Evolutionary conservation across 2,329 filamentous ascomycete genomes (phyloP), one percentile per base, ranked within the genome.

Genomic region (Arthroderma sp.): DNA sequence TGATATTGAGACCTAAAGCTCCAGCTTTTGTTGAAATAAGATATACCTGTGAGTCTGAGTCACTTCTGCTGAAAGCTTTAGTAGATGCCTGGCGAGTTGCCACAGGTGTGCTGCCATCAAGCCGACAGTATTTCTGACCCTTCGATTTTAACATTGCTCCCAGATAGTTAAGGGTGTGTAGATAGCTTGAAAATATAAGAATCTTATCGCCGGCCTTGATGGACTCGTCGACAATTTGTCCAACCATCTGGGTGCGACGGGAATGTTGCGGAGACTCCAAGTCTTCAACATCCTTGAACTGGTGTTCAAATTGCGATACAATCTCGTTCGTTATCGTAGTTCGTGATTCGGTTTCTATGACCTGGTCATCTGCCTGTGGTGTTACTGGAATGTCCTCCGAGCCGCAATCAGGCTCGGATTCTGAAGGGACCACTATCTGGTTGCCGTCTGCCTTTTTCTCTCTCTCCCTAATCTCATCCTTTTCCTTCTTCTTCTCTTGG

Each of bases 21-120:
- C 90, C 91, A 7, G 91, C 88, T 59, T 72, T 83, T 0, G 89
- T 95, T 0, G 89, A 95, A 58, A 95, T 89, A 1, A 96, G 74
- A 66, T 88, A 88, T 0, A 94, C 76, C 17, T 74, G 65, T 1
- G 68, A 58, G 23, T 83, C 77, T 1, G 72, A 69, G 1, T 71
- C 61, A 0, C 74, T 74, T 0, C 67, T 66, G 63, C 93, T 91
- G 76, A 95, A 95, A 0, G 72, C 66, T 61, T 87, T 87, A 7
- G 85, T 80, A 41, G 80, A 71, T 0, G 70, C 67, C 67, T 89
- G 86, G 8, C 91, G 82, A 43, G 73, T 73, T 0, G 63, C 58
- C 41, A 85, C 77, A 0, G 68, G 65, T 0, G 85, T 85, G 0
- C 64, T 70, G 2, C 91, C 89, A 69, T 94, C 87, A 1, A 96